phyloP scores from a whole-genome alignment of 2,329 filamentous ascomycete species.

The Fusarium sp. region DNA sequence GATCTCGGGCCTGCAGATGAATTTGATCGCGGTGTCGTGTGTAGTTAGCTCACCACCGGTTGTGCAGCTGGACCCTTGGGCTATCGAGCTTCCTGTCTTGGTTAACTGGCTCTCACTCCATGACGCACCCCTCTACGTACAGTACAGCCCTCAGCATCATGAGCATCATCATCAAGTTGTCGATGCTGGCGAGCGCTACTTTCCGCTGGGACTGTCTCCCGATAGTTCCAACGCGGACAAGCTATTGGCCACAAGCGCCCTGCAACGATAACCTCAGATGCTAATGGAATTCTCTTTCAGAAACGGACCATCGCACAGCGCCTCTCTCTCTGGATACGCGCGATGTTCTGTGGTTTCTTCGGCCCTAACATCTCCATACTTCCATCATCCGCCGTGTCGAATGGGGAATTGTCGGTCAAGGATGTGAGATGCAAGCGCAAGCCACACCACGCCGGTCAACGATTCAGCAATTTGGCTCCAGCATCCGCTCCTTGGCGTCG shows the following conservation, averaged over 20 bases:
- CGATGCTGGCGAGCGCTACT: background rate
- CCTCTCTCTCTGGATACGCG: background rate
- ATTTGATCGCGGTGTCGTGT: conserved; percentile 38
- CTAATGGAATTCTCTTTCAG: conserved; percentile 3
- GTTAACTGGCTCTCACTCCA: conserved; percentile 16
- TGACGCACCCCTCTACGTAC: background rate
- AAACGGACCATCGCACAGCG: background rate
- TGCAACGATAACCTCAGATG: conserved; percentile 5
- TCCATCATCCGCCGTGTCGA: conserved; percentile 2
- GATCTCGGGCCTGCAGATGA: conserved; percentile 32
- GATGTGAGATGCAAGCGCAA: conserved; percentile 35
- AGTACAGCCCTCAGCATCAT: conserved; percentile 7
- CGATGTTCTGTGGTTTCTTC: background rate
- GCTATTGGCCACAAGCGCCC: background rate
- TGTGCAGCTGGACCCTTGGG: conserved; percentile 37
- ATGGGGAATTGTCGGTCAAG: conserved; percentile 33
- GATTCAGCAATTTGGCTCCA: conserved; percentile 27
- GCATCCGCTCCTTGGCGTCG: conserved; percentile 26
- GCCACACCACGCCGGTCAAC: conserved; percentile 34
- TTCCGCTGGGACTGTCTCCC: background rate
- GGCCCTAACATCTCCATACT: conserved; percentile 3
- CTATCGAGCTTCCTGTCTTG: conserved; percentile 38
- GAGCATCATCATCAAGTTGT: background rate
- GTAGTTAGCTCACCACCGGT: conserved; percentile 26
- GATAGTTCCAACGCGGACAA: background rate